Evolutionary conservation across 2,329 filamentous ascomycete species (phyloP).

Genomic region (Fusarium euwallaceae): DNA sequence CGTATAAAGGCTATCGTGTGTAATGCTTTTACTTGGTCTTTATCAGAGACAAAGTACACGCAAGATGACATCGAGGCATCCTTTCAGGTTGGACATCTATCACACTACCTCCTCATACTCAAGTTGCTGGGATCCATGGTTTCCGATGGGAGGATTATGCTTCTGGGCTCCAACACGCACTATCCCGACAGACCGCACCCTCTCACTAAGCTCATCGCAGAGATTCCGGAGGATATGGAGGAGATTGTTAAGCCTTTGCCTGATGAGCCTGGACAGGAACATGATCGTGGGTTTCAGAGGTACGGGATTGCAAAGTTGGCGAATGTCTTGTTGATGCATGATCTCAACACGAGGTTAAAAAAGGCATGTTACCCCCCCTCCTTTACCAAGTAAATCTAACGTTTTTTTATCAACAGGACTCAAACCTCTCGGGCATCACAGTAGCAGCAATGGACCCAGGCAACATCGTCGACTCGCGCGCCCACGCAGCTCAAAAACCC

Average conservation of each 20-base stretch:
- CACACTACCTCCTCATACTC: constrained; percentile 41
- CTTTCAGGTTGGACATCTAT: constrained; percentile 38
- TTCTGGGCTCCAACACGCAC: constrained; percentile 30
- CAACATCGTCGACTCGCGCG: constrained; percentile 40
- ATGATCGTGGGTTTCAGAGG: constrained; percentile 41
- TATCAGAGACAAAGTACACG: constrained; percentile 20
- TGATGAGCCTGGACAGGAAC: constrained; percentile 22
- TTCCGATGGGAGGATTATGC: constrained; percentile 19
- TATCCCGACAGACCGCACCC: constrained; percentile 31
- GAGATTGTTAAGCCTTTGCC: constrained; percentile 6
- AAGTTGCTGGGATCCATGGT: constrained; percentile 36
- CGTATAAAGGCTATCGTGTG: constrained; percentile 38
- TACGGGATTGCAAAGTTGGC: constrained; percentile 41
- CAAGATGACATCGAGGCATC: constrained; percentile 33
- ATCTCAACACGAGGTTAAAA: constrained; percentile 33
- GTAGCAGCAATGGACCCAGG: constrained; percentile 42
- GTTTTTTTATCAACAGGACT: constrained; percentile 3
- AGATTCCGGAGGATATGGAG: constrained; percentile 21
- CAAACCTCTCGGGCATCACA: constrained; percentile 35
- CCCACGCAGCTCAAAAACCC: constrained; percentile 25
- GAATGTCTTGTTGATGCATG: constrained; percentile 46
- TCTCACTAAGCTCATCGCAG: constrained; percentile 22
- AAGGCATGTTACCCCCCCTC: constrained; percentile 6
- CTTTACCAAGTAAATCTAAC: neutral
- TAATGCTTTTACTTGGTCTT: constrained; percentile 36